Percentiles rank a stretch among this genome's conserved stretches.
phyloP scores from a whole-genome alignment of 495 filamentous ascomycete genomes.

The Talaromyces liani region DNA sequence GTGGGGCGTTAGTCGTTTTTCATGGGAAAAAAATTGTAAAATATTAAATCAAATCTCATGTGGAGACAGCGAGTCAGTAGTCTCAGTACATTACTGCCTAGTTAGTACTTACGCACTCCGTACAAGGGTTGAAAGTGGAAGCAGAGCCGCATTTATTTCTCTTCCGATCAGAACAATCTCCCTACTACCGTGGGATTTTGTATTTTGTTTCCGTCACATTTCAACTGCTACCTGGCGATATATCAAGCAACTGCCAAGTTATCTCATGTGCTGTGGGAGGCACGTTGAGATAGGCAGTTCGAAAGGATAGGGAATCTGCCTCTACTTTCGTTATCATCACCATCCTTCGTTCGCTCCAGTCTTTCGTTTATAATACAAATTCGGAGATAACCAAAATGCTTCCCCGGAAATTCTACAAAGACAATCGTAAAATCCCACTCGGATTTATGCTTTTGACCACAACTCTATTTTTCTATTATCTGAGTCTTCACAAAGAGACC shows the following conservation, averaged over 20 bases:
- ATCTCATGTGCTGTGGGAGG: background rate
- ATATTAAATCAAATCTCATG: background rate
- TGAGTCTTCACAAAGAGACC: background rate
- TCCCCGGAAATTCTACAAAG: constrained; percentile 15
- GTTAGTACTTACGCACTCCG: no score
- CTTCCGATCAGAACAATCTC: background rate
- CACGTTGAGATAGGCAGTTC: background rate
- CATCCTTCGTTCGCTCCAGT: background rate
- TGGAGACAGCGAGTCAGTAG: background rate
- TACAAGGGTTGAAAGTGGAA: background rate
- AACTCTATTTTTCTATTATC: constrained; percentile 19
- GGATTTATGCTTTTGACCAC: constrained; percentile 22
- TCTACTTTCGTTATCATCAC: background rate
- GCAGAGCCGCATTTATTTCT: background rate
- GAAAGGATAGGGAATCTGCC: background rate
- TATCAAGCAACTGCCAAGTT: background rate
- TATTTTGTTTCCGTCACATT: background rate
- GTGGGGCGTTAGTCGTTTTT: background rate
- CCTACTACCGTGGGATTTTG: background rate
- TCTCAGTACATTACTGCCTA: background rate
- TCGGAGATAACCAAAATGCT: background rate
- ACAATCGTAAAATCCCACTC: constrained; percentile 21
- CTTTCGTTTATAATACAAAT: background rate
- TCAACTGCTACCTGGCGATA: background rate
- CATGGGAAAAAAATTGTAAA: no score